A percentile compares a stretch with the other conserved stretches of the same genome.
phyloP scores from a whole-genome alignment of 108 stramenopile genomes.

The Nitzschia sp. region DNA sequence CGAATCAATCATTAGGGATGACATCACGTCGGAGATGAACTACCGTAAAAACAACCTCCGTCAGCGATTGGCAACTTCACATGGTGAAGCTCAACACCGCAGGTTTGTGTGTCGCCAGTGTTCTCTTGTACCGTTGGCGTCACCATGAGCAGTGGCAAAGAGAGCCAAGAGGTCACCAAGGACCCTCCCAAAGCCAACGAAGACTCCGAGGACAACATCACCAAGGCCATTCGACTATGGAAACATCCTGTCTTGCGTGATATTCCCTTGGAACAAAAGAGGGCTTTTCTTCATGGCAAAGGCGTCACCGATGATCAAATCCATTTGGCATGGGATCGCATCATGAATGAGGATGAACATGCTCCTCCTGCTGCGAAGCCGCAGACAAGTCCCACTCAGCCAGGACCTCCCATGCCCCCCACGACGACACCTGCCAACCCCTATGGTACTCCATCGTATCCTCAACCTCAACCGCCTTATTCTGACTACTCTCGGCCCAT shows the following conservation, averaged over 20 bases:
- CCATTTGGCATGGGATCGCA: slow-evolving; percentile 36
- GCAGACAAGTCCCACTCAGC: background rate
- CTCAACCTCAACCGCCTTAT: background rate
- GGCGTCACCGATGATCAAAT: slow-evolving; percentile 36
- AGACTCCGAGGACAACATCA: slow-evolving; percentile 23
- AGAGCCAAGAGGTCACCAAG: slow-evolving; percentile 1
- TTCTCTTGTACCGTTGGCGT: no score
- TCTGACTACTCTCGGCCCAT: background rate
- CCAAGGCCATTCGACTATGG: slow-evolving; percentile 41
- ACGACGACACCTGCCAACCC: background rate
- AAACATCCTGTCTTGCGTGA: slow-evolving; percentile 36
- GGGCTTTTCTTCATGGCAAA: slow-evolving; percentile 27
- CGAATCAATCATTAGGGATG: no score
- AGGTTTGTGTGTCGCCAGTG: background rate
- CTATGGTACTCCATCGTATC: background rate
- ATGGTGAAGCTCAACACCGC: background rate
- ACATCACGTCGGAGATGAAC: no score
- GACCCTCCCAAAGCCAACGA: background rate
- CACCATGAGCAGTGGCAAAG: background rate
- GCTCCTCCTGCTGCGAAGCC: background rate
- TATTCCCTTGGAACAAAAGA: slow-evolving; percentile 30
- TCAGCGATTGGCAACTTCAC: no score
- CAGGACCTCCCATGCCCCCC: background rate
- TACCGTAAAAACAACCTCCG: no score
- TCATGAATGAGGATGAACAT: slow-evolving; percentile 5